These are phyloP conservation scores for Parascedosporium putredinis DNA, from an alignment of 2,329 filamentous ascomycete genomes.

Conservation along the genomic window DNA sequence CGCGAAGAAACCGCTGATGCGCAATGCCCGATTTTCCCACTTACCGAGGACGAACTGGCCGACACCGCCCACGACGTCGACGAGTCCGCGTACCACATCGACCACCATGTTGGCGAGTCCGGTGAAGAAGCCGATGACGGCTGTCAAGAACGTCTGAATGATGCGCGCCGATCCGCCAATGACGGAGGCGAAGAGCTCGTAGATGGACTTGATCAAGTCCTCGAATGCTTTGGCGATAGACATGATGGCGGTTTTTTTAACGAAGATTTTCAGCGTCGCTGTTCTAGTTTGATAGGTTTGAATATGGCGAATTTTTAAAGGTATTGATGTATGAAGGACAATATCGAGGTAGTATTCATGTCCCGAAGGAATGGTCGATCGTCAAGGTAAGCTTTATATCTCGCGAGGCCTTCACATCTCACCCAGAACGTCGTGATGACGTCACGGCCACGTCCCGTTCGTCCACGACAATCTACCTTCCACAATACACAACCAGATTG, in stretches of 20 bases:
- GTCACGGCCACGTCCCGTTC: background rate
- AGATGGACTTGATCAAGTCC: constrained; percentile 30
- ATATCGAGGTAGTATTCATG: no score
- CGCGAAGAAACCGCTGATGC: no score
- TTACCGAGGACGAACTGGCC: constrained; percentile 28
- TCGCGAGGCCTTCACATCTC: no score
- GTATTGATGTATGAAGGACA: no score
- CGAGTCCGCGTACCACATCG: constrained; percentile 24
- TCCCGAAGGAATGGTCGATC: no score
- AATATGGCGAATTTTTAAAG: no score
- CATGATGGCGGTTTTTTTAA: constrained; percentile 14
- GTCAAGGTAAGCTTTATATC: no score
- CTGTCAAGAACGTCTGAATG: constrained; percentile 22
- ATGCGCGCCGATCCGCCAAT: constrained; percentile 23
- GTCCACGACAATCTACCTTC: no score
- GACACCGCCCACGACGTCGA: constrained; percentile 27
- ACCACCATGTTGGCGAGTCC: constrained; percentile 25
- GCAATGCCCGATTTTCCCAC: no score
- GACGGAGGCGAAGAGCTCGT: constrained; percentile 28
- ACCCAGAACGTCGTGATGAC: background rate
- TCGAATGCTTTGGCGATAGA: constrained; percentile 24
- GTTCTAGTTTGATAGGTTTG: no score
- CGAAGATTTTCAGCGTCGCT: no score
- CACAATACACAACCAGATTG: no score
- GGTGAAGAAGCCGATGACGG: constrained; percentile 24